Conservation (phyloP, 2,329 filamentous ascomycete species). For the Mycogone perniciosa region DNA sequence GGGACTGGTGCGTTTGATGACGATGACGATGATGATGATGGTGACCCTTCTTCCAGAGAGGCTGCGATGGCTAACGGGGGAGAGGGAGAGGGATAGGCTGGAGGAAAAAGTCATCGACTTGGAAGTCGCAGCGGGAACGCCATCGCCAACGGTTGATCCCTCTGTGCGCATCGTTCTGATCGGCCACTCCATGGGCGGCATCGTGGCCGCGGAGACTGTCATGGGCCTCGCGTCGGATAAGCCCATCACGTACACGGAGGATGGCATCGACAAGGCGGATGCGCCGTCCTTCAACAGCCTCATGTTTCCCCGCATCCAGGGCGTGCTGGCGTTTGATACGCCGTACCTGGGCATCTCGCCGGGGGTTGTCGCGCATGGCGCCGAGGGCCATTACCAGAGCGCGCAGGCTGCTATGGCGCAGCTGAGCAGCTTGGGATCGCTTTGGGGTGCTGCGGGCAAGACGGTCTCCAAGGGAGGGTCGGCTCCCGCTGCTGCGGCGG, state of each 20-base stretch:
- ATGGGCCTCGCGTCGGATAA: conserved; percentile 59
- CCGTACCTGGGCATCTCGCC: conserved; percentile 80
- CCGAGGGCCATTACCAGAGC: conserved; percentile 74
- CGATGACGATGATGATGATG: neutral
- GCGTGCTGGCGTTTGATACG: conserved; percentile 88
- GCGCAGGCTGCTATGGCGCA: conserved; percentile 64
- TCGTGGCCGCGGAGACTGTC: conserved; percentile 84
- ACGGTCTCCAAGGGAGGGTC: conserved; percentile 25
- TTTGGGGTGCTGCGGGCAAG: conserved; percentile 51
- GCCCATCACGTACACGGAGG: conserved; percentile 44
- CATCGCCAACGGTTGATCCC: conserved; percentile 79
- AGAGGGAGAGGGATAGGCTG: conserved; percentile 50
- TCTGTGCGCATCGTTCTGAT: conserved; percentile 76
- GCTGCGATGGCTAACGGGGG: no score
- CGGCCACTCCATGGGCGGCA: conserved; percentile 89
- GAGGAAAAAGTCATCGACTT: conserved; percentile 90
- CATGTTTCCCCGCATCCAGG: conserved; percentile 92
- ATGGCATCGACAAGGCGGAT: conserved; percentile 33
- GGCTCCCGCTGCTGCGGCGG: conserved; percentile 4
- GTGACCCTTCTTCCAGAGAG: no score
- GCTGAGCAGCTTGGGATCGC: conserved; percentile 58
- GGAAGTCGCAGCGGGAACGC: conserved; percentile 74
- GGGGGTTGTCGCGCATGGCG: conserved; percentile 76
- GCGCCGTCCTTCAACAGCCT: conserved; percentile 48
- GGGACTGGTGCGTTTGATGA: conserved; percentile 55